These are phyloP conservation scores for Gypsophila paniculata DNA, from an alignment of 179 eudicot species.

Conservation along the genomic window DNA sequence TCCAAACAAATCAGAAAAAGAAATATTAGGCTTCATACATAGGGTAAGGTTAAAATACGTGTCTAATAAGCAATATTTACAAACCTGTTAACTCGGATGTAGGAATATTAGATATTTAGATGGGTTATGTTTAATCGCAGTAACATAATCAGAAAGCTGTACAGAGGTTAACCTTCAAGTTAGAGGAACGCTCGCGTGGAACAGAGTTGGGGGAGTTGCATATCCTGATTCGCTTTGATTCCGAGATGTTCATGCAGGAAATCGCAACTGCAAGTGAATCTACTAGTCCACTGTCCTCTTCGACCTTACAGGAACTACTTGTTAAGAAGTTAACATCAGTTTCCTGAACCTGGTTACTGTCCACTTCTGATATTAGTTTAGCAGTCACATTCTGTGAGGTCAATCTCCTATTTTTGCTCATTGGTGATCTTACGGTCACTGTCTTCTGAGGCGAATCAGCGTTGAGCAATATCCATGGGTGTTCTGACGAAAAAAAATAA, in stretches of 20 bases:
- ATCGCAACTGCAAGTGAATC: constrained; percentile 84
- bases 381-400: constrained; percentile 27
- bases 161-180: constrained; percentile 73
- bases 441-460: constrained; percentile 56
- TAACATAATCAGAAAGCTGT: constrained; percentile 58
- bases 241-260: constrained; percentile 73
- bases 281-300: constrained; percentile 60
- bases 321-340: constrained; percentile 28
- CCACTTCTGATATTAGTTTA: constrained; percentile 27
- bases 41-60: constrained; percentile 3
- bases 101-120: background rate
- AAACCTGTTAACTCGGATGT: constrained; percentile 15
- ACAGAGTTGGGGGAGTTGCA: constrained; percentile 59
- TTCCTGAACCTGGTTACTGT: constrained; percentile 25
- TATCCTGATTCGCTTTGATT: constrained; percentile 71
- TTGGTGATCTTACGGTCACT: constrained; percentile 39
- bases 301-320: constrained; percentile 28
- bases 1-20: background rate
- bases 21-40: constrained; percentile 4
- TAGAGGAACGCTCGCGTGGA: constrained; percentile 68
- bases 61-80: constrained; percentile 13
- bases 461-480: constrained; percentile 79
- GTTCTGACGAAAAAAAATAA: constrained; percentile 41
- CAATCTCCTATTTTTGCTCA: constrained; percentile 38
- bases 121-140: constrained; percentile 18